Evolutionary conservation across 257 asterid species (phyloP).

Genomic region (Solanum stenotomum): DNA sequence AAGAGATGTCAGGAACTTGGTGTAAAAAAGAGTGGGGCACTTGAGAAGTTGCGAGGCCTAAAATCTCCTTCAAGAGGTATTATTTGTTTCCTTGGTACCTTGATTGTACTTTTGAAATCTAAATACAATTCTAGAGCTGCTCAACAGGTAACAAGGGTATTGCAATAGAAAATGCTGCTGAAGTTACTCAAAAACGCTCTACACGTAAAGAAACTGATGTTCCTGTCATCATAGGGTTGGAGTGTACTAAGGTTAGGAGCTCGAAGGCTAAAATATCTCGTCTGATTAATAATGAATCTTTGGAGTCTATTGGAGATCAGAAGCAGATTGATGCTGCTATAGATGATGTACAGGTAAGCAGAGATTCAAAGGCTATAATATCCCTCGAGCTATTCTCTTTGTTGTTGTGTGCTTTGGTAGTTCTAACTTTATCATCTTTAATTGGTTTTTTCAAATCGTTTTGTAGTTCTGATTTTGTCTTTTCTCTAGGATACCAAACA

Average conservation of each 20-base stretch:
- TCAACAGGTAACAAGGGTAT: slow-evolving; percentile 32
- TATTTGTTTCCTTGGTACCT: background rate
- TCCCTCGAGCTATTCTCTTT: background rate
- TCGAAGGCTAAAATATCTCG: slow-evolving; percentile 17
- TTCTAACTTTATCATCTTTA: background rate
- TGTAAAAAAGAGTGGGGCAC: slow-evolving; percentile 18
- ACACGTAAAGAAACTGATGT: slow-evolving; percentile 13
- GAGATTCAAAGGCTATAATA: background rate
- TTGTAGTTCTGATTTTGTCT: background rate
- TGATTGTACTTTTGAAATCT: background rate
- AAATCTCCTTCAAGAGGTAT: background rate
- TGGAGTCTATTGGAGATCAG: slow-evolving; percentile 18
- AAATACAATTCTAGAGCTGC: slow-evolving; percentile 11
- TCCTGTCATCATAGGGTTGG: slow-evolving; percentile 52
- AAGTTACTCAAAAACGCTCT: slow-evolving; percentile 19
- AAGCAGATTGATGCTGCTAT: slow-evolving; percentile 19
- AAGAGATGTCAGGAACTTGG: slow-evolving; percentile 27
- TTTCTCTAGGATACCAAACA: slow-evolving; percentile 29
- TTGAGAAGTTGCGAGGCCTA: slow-evolving; percentile 8
- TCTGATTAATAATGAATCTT: slow-evolving; percentile 11
- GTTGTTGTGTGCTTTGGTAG: background rate
- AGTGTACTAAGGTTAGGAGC: slow-evolving; percentile 35
- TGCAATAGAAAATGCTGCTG: slow-evolving; percentile 24
- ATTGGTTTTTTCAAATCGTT: background rate
- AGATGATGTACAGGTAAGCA: slow-evolving; percentile 25